phyloP scores from a whole-genome alignment of 169 alveolate genomes.

The Babesia gibsoni region DNA sequence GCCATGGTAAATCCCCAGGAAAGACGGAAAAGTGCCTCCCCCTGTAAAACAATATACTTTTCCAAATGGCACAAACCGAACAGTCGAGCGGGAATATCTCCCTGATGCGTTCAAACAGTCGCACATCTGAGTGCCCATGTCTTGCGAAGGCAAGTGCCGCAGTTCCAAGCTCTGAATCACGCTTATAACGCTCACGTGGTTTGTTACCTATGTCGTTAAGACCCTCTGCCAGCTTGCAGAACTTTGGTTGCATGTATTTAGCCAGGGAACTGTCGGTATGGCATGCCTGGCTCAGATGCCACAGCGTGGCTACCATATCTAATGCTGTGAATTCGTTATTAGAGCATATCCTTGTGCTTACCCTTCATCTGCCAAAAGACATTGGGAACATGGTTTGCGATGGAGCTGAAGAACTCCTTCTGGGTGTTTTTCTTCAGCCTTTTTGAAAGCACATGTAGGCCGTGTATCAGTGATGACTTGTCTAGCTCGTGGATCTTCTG shows the following conservation, averaged over 20 bases:
- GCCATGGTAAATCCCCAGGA: constrained; percentile 61
- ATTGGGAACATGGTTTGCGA: constrained; percentile 59
- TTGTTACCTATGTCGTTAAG: constrained; percentile 25
- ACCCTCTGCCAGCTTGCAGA: not conserved
- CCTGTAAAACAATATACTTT: not conserved
- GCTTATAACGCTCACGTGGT: not conserved
- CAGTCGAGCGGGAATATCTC: not conserved
- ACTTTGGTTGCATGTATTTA: constrained; percentile 21
- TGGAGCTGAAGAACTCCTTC: constrained; percentile 25
- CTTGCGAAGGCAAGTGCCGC: constrained; percentile 60
- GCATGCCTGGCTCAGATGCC: constrained; percentile 57
- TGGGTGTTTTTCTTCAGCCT: constrained; percentile 47
- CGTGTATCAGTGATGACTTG: constrained; percentile 6
- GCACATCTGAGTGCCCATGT: constrained; percentile 38
- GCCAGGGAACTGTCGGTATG: constrained; percentile 18
- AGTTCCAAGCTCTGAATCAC: constrained; percentile 30
- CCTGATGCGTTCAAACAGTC: constrained; percentile 10
- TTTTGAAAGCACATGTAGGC: constrained; percentile 31
- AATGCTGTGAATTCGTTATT: not conserved
- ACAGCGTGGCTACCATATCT: constrained; percentile 36
- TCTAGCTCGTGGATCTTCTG: constrained; percentile 18
- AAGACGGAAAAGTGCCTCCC: constrained; percentile 47
- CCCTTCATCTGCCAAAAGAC: constrained; percentile 45
- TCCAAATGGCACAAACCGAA: constrained; percentile 5
- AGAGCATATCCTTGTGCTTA: not conserved